Evolutionary conservation across 495 filamentous ascomycete species (phyloP).

Genomic region (Aspergillus wentii): DNA sequence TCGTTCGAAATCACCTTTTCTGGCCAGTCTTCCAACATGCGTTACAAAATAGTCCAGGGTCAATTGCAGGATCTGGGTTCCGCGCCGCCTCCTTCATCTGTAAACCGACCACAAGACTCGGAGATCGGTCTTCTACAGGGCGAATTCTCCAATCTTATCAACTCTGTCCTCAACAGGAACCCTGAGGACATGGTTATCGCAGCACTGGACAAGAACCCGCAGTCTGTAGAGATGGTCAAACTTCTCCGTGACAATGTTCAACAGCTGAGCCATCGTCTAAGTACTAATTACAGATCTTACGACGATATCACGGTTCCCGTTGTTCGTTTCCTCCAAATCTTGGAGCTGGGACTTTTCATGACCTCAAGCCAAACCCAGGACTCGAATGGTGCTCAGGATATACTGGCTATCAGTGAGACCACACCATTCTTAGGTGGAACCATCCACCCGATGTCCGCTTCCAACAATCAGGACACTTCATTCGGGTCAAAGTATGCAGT

Average conservation of each 20-base stretch:
- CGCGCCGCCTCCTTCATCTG: conserved; percentile 53
- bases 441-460: conserved; percentile 15
- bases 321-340: conserved; percentile 73
- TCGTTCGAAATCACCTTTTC: conserved; percentile 63
- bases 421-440: conserved; percentile 63
- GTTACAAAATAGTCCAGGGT: conserved; percentile 53
- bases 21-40: conserved; percentile 59
- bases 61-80: conserved; percentile 59
- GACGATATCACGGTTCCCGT: conserved; percentile 78
- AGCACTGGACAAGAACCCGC: conserved; percentile 5
- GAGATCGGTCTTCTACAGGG: conserved; percentile 69
- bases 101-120: conserved; percentile 66
- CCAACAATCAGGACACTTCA: conserved; percentile 12
- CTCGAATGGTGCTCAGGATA: conserved; percentile 17
- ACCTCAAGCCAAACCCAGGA: conserved; percentile 26
- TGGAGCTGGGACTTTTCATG: conserved; percentile 72
- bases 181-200: conserved; percentile 37
- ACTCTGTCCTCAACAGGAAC: conserved; percentile 54
- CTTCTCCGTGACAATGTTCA: conserved; percentile 68
- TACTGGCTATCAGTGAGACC: conserved; percentile 39
- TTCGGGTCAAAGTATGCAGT: conserved; percentile 32
- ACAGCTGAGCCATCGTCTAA: conserved; percentile 62
- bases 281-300: conserved; percentile 64
- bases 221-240: conserved; percentile 32
- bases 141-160: conserved; percentile 74